These are phyloP conservation scores for Aegilops longissima DNA, from an alignment of 176 grass and related monocot genomes.

Conservation along the genomic window DNA sequence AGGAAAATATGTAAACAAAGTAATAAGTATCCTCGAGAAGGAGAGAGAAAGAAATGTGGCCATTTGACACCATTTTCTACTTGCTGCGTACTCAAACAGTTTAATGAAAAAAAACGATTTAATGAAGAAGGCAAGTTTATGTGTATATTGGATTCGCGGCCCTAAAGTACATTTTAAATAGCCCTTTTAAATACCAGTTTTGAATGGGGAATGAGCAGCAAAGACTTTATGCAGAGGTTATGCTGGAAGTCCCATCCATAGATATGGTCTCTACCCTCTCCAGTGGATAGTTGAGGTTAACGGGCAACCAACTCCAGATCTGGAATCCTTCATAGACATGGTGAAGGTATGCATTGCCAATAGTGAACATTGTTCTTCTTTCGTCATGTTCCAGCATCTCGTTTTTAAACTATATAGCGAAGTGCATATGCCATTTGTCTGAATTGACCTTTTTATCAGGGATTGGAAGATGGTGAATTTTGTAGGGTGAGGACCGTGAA, in stretches of 20 bases:
- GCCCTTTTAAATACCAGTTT: too few relatives aligned
- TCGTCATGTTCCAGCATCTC: not conserved
- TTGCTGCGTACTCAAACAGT: too few relatives aligned
- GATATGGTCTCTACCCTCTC: conserved; percentile 94
- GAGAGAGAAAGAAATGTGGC: too few relatives aligned
- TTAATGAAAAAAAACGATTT: too few relatives aligned
- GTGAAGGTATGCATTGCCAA: conserved; percentile 58
- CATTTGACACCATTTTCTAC: too few relatives aligned
- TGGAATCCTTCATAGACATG: conserved; percentile 80
- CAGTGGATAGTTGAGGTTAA: conserved; percentile 99
- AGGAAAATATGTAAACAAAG: not conserved
- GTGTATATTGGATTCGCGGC: not conserved
- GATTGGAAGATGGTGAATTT: conserved; percentile 85
- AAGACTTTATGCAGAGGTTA: conserved; percentile 71
- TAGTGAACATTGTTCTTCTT: not conserved
- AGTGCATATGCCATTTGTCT: too few relatives aligned
- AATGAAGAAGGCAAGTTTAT: too few relatives aligned
- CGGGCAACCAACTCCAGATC: conserved; percentile 74
- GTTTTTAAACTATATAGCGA: too few relatives aligned
- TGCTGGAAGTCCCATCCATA: conserved; percentile 91
- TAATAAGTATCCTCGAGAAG: not conserved
- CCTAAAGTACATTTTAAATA: not conserved
- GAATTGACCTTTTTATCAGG: conserved; percentile 37
- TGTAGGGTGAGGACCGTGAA: conserved; percentile 89
- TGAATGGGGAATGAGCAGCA: conserved; percentile 13